A percentile compares a stretch with the other conserved stretches of the same genome.
Conservation (phyloP, 2,329 filamentous ascomycete genomes). For the Myotisia sp. region DNA sequence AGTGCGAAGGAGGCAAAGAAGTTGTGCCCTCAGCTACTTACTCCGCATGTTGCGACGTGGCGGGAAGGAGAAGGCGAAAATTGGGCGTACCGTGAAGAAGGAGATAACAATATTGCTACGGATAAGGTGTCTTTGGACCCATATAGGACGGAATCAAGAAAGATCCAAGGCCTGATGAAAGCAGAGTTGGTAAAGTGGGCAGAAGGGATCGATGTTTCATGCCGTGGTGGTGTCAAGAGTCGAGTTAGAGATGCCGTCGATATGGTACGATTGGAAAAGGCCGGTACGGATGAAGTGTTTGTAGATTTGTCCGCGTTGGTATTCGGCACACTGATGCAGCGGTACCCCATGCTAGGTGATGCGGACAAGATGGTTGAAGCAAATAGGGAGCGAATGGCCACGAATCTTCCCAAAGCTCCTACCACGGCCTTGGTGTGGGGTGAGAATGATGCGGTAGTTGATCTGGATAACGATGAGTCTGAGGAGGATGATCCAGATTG, state of each 20-base stretch:
- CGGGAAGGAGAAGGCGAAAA: slow-evolving; percentile 69
- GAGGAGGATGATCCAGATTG: slow-evolving; percentile 81
- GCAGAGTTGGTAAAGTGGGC: slow-evolving; percentile 46
- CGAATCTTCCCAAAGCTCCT: slow-evolving; percentile 57
- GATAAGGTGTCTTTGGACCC: slow-evolving; percentile 93
- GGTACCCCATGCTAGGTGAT: slow-evolving; percentile 57
- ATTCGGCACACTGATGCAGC: slow-evolving; percentile 56
- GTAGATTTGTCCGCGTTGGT: slow-evolving; percentile 79
- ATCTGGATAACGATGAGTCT: slow-evolving; percentile 55
- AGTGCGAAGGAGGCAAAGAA: slow-evolving; percentile 70
- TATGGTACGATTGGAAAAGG: slow-evolving; percentile 64
- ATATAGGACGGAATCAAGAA: slow-evolving; percentile 71
- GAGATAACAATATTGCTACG: slow-evolving; percentile 61
- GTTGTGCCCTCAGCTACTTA: slow-evolving; percentile 66
- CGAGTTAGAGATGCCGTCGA: slow-evolving; percentile 14
- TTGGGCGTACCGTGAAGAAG: slow-evolving; percentile 82
- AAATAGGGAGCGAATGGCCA: slow-evolving; percentile 47
- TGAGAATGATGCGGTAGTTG: slow-evolving; percentile 59
- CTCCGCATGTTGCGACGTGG: slow-evolving; percentile 92
- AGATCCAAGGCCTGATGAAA: slow-evolving; percentile 67
- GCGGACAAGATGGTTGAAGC: slow-evolving; percentile 42
- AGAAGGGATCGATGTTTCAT: slow-evolving; percentile 10
- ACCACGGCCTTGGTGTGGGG: slow-evolving; percentile 68
- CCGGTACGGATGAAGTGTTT: slow-evolving; percentile 90
- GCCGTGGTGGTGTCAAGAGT: slow-evolving; percentile 10